Percentiles rank a stretch among this genome's conserved stretches.
phyloP scores from a whole-genome alignment of 2,329 filamentous ascomycete genomes.

The Coccinonectria pachysandricola region DNA sequence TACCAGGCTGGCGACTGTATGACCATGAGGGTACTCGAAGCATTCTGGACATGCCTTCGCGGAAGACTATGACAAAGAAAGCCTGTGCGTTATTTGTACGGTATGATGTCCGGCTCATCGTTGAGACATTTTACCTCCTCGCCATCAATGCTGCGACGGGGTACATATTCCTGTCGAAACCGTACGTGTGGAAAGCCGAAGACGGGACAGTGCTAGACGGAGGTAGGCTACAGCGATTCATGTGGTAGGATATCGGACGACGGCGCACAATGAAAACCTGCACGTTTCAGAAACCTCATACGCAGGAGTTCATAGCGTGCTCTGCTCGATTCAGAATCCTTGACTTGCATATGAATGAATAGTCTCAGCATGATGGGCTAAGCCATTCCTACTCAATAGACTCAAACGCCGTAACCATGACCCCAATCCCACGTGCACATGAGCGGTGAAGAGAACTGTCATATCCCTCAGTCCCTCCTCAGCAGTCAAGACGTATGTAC shows the following conservation, averaged over 20 bases:
- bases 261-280: too few species aligned
- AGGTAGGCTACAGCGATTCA: constrained; percentile 61
- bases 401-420: constrained; percentile 11
- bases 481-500: too few species aligned
- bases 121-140: constrained; percentile 62
- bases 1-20: constrained; percentile 42
- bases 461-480: too few species aligned
- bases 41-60: constrained; percentile 2
- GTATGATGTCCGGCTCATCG: constrained; percentile 39
- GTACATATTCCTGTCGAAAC: constrained; percentile 58
- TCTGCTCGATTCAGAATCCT: constrained; percentile 8
- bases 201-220: constrained; percentile 42
- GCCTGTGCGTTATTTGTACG: too few species aligned
- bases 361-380: too few species aligned
- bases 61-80: constrained; percentile 5
- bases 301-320: too few species aligned
- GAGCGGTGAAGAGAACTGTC: too few species aligned
- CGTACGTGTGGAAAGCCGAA: constrained; percentile 54
- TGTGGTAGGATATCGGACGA: constrained; percentile 60
- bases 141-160: constrained; percentile 55
- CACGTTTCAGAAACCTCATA: too few species aligned
- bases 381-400: too few species aligned
- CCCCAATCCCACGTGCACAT: constrained; percentile 3
- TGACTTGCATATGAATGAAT: too few species aligned
- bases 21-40: constrained; percentile 6